Evolutionary conservation across 2,329 filamentous ascomycete species (phyloP), one percentile per base, ranked within the genome.

Genomic region (Phialocephala subalpina): DNA sequence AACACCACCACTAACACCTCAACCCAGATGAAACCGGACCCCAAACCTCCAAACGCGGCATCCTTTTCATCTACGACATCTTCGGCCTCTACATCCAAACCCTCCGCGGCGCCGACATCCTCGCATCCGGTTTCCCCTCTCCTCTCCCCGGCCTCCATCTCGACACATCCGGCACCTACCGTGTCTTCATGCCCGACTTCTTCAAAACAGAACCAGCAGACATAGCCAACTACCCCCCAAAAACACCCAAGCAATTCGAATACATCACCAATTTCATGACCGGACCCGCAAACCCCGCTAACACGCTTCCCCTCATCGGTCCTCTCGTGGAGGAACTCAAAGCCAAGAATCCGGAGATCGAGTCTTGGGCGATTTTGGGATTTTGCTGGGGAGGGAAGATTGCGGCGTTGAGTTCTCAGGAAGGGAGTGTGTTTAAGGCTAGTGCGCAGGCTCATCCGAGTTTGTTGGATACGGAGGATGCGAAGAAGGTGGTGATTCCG

Each of bases 181-280:
- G 89, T 73, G 91, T 97, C 73, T 93, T 94, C 80, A 94, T 97
- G 70, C 94, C 94, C 20, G 94, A 97, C 80, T 95, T 92, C 85
- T 97, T 97, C 82, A 86, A 90, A 64, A 93, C 92, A 76, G 70
- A 57, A 8, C 60, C 63, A 33, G 63, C 67, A 2, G 62, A 67
- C 62, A 56, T 67, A 27, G 52, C 64, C 18, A 62, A 55, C 53
- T 71, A 68, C 33, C 68, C 68, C 35, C 55, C 65, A 2, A 67
- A 72, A 36, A 70, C 65, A 2, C 64, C 63, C 12, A 36, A 63
- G 1, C 66, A 72, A 71, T 25, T 62, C 74, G 14, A 40, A 38
- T 3, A 69, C 65, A 40, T 78, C 69, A 45, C 58, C 66, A 22
- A 68, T 62, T 49, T 74, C 72, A 66, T 71, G n/a, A 35, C 52